Percentiles rank a stretch among this genome's conserved stretches.
Evolutionary conservation across 1,284 basidiomycete species (phyloP).

Genomic region (Gymnopus androsaceus): DNA sequence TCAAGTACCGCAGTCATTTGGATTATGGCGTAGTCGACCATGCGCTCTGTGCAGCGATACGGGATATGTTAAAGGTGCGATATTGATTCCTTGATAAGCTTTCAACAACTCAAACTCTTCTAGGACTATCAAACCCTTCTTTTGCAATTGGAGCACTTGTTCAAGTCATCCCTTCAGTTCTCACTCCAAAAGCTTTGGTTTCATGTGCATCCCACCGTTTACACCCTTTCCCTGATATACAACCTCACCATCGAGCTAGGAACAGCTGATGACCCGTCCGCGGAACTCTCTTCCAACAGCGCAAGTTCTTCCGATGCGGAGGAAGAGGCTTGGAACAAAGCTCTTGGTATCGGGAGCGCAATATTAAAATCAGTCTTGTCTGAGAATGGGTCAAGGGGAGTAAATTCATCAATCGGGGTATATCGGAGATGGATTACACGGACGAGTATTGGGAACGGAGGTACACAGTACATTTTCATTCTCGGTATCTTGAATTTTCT

Average conservation of each 20-base stretch:
- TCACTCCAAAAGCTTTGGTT: constrained; percentile 96
- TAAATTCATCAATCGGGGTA: constrained; percentile 86
- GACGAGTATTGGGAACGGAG: constrained; percentile 96
- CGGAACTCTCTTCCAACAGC: constrained; percentile 46
- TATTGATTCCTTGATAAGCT: not conserved
- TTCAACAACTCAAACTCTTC: too few species aligned
- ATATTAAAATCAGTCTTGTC: constrained; percentile 82
- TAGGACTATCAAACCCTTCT: constrained; percentile 95
- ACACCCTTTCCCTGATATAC: constrained; percentile 87
- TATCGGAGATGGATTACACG: constrained; percentile 89
- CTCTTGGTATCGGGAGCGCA: constrained; percentile 79
- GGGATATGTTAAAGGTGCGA: constrained; percentile 85
- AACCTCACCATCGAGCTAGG: constrained; percentile 74
- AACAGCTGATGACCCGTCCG: constrained; percentile 59
- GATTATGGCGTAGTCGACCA: constrained; percentile 96
- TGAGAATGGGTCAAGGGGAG: constrained; percentile 80
- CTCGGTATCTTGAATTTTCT: constrained; percentile 11
- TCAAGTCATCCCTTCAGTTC: constrained; percentile 85
- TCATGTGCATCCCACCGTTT: constrained; percentile 92
- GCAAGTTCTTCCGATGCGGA: constrained; percentile 57
- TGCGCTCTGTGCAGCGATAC: constrained; percentile 89
- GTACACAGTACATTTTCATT: constrained; percentile 70
- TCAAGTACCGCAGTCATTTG: constrained; percentile 82
- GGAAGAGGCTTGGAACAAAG: constrained; percentile 76
- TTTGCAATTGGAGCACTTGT: constrained; percentile 92